phyloP scores from a whole-genome alignment of 768 basidiomycete genomes.

The Scleroderma citrinum region DNA sequence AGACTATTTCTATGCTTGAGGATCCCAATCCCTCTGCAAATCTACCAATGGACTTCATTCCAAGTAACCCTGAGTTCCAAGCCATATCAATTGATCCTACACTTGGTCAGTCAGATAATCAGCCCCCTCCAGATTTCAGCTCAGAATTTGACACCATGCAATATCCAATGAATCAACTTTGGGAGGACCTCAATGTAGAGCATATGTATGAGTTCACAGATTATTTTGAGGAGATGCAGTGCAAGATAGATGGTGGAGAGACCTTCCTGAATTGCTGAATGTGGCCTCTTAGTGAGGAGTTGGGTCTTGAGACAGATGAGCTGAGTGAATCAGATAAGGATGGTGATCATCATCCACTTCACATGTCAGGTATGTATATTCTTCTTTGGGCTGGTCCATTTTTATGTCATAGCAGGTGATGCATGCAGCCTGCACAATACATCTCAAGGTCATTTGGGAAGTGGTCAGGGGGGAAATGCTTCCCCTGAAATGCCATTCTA shows the following conservation, averaged over 20 bases:
- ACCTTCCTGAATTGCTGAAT: not conserved
- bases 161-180: not conserved
- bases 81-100: no score
- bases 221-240: slow-evolving; percentile 10
- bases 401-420: not conserved
- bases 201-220: slow-evolving; percentile 1
- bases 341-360: not conserved
- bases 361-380: not conserved
- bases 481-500: slow-evolving; percentile 1
- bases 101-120: no score
- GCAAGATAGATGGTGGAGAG: not conserved
- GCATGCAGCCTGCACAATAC: not conserved
- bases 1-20: not conserved
- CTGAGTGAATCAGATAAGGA: no score
- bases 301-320: not conserved
- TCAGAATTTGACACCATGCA: not conserved
- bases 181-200: slow-evolving; percentile 1
- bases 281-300: slow-evolving; percentile 6
- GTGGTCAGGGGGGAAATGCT: no score
- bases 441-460: no score
- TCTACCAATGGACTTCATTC: no score
- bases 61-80: no score
- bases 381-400: not conserved
- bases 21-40: not conserved
- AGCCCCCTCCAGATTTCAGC: no score